phyloP scores from a whole-genome alignment of 2,329 filamentous ascomycete genomes.

The Pseudomassariella vexata region DNA sequence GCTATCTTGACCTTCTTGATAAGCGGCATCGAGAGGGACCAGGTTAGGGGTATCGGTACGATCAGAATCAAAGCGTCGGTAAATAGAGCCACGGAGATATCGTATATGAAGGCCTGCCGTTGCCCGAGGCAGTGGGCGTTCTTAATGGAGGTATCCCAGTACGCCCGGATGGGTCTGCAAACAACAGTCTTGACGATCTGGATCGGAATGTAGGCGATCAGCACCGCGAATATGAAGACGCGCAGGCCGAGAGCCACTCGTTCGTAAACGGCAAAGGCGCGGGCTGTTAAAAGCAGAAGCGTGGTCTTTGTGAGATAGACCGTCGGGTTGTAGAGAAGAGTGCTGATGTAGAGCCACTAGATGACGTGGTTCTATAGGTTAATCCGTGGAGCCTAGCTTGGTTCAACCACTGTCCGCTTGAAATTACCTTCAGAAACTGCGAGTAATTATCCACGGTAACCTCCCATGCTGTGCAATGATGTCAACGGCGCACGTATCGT shows the following conservation, averaged over 20 bases:
- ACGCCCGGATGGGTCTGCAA: conserved; percentile 33
- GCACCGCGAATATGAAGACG: conserved; percentile 28
- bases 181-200: conserved; percentile 35
- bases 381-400: no score
- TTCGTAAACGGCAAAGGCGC: conserved; percentile 34
- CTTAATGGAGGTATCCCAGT: conserved; percentile 26
- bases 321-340: conserved; percentile 21
- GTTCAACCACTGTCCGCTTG: neutral
- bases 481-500: no score
- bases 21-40: conserved; percentile 23
- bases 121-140: conserved; percentile 29
- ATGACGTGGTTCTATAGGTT: no score
- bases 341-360: conserved; percentile 14
- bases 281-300: conserved; percentile 35
- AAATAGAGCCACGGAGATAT: conserved; percentile 24
- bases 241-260: conserved; percentile 32
- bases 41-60: conserved; percentile 24
- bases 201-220: conserved; percentile 33
- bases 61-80: conserved; percentile 25
- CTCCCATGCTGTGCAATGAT: no score
- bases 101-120: conserved; percentile 22
- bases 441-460: neutral
- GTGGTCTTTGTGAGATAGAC: conserved; percentile 24
- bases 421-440: neutral
- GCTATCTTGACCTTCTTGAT: conserved; percentile 23